Percentiles rank a stretch among this genome's conserved stretches.
Evolutionary conservation across 495 filamentous ascomycete genomes (phyloP).

Genomic region (Neurospora sp.): DNA sequence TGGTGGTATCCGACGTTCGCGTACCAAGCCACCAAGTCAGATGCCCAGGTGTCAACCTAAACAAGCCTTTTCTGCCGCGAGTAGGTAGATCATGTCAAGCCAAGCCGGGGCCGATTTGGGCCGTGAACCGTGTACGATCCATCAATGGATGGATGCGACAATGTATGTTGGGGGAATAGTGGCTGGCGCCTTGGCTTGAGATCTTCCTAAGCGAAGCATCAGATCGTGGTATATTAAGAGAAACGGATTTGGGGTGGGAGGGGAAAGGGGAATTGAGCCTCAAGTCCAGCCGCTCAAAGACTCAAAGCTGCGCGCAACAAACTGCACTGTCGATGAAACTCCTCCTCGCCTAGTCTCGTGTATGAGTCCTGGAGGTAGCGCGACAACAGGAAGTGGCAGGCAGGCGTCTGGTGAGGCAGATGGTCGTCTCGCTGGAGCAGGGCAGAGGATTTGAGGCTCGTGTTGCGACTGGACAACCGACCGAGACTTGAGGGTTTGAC

Average conservation of each 20-base stretch:
- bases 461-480: neutral
- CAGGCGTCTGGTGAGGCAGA: neutral
- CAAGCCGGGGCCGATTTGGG: neutral
- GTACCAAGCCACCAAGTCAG: neutral
- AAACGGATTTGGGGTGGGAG: neutral
- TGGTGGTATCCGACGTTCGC: neutral
- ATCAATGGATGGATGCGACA: neutral
- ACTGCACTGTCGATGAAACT: neutral
- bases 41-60: neutral
- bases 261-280: neutral
- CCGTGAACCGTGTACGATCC: neutral
- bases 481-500: neutral
- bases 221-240: neutral
- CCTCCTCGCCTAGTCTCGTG: neutral
- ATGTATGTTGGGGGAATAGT: neutral
- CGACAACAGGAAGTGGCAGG: neutral
- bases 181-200: neutral
- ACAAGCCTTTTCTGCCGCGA: neutral
- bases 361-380: neutral
- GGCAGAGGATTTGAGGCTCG: neutral
- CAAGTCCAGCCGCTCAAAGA: neutral
- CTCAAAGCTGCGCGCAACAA: neutral
- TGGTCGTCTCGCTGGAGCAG: neutral
- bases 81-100: neutral
- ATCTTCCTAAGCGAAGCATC: neutral